Base-by-base conservation (phyloP, 1,284 basidiomycete genomes). In the Rhizoctonia solani region DNA sequence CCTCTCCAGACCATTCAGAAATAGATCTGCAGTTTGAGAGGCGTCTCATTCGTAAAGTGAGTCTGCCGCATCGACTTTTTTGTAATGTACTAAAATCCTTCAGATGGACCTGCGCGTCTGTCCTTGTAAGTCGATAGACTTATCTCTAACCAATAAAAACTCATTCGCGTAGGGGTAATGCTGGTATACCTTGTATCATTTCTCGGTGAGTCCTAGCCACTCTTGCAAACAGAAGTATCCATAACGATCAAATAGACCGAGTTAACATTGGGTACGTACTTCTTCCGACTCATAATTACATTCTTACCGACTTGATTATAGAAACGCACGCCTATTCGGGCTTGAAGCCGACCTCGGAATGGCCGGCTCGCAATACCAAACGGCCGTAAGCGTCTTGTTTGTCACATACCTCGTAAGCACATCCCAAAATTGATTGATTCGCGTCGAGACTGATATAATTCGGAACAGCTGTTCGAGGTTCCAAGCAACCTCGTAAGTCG, bases 311-410 rank as follows among this genome's bases (percentile, higher is more conserved):
- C 11, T 29, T 16, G 14, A 27, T 25, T 29, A 34, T 25, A 70
- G 69, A 30, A 70, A 70, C 55, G 68, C 69, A 23, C 61, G 69
- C 3, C 34, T 70, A 29, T 70, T 69, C 47, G 69, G 69, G 19
- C 47, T 70, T 6, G 68, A 70, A 58, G 54, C 39, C 5, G 69
- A 70, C 34, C 55, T 70, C 13, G 44, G 55, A 13, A 67, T 70
- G 68, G 27, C 50, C 6, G 68, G 65, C 1, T 52, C 56, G 4
- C 54, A 59, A 50, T 70, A 41, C 52, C 68, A 70, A 41, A 59
- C 55, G 39, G 59, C 67, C 19, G 68, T 70, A 21, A 67, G 63
- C 29, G 50, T 70, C 3, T 30, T 70, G 29, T 70, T 70, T 50
- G 68, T 70, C 5, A 69, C 68, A 5, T 71, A 69, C 32, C 54